Evolutionary conservation across 345 rosid genomes (phyloP), one percentile per base, ranked within the genome.

Genomic region (Chamaenerion angustifolium): DNA sequence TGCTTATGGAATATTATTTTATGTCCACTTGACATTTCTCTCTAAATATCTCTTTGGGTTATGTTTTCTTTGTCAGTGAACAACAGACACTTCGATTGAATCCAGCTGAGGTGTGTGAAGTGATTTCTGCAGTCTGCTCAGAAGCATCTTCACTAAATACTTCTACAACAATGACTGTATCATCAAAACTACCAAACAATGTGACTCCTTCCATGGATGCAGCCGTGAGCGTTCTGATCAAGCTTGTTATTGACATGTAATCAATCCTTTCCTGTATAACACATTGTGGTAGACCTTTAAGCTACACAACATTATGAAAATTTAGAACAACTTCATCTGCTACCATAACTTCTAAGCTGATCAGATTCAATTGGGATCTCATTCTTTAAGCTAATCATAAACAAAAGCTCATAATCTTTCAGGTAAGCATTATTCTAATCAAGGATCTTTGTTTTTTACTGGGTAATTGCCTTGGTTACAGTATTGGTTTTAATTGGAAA

Each of bases 231-330:
- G 96, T 92, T 60, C 96, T 92, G 54, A 82, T 92, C 58, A 92
- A 92, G 69, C 94, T 92, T 62, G 76, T 92, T 48, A 87, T 92
- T 11, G 98, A 92, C 84, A 92, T 87, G 98, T 92, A 88, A 44
- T 76, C 42, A 27, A 14, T 31, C 14, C 14, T 27, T 27, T 50
- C 42, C 11, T 31, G 18, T 50, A 31, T 31, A 2, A 31, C 37
- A 31, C 37, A 31, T 31, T 31, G 37, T 7, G 6, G 0, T 31
- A 31, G 7, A 31, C 37, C 37, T 31, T 31, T 5, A 31, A 8
- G 8, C 5, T 5, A 31, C 3, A 5, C 37, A 31, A 31, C 37
- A 31, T 31, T 31, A 31, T 31, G 37, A 31, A 31, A 31, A 31
- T 31, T 31, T 7, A 31, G 5, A 31, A 3, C 5, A 31, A 31